Percentiles rank a stretch among this genome's conserved stretches.
Conservation (phyloP, 129 eudicot species). For the Heracleum sosnowskyi region DNA sequence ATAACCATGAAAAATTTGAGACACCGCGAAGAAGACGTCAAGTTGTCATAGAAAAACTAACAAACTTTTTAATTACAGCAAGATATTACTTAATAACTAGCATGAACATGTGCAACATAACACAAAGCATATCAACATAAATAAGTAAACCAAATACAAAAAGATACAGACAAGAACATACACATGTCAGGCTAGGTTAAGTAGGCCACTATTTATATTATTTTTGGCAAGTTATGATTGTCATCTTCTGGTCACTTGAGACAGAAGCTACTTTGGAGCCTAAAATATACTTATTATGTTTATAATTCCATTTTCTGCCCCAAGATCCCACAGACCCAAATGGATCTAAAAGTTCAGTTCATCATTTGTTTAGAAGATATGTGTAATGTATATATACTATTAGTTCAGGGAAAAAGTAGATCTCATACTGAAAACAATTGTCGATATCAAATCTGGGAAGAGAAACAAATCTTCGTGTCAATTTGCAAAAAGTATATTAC, state of each 20-base stretch:
- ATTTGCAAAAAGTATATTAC: not conserved
- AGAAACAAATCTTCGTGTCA: not conserved
- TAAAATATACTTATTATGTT: too few species aligned
- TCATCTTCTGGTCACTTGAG: conserved; percentile 3
- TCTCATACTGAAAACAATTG: not conserved
- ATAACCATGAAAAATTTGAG: not conserved
- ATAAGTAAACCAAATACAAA: not conserved
- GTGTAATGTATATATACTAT: not conserved
- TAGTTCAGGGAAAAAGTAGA: not conserved
- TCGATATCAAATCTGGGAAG: not conserved
- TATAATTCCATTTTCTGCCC: not conserved
- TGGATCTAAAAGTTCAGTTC: not conserved
- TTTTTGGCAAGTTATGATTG: conserved; percentile 2
- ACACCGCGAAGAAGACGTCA: not conserved
- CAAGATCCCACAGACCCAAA: not conserved
- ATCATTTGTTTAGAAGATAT: too few species aligned
- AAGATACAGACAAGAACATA: not conserved
- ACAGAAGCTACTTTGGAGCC: not conserved
- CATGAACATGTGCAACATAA: conserved; percentile 9
- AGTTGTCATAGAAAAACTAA: not conserved
- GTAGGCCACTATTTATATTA: not conserved
- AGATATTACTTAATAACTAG: conserved; percentile 1
- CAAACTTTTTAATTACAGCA: conserved; percentile 5
- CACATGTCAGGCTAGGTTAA: conserved; percentile 5
- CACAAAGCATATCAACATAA: not conserved